Conservation (phyloP, 2,329 filamentous ascomycete species). For the Metarhizium robertsii region DNA sequence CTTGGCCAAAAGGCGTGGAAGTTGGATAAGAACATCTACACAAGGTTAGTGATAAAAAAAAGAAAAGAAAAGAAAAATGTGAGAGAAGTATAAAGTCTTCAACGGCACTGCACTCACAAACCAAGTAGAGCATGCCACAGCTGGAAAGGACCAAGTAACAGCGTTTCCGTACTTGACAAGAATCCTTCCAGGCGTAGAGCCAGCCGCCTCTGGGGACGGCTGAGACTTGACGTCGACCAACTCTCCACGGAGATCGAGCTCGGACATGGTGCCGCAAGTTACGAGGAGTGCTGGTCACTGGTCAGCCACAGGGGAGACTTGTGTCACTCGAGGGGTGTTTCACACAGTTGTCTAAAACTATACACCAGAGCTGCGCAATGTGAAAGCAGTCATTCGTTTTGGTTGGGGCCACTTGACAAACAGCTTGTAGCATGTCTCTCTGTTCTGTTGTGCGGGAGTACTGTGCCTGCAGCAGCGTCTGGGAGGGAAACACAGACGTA, state of each 20-base stretch:
- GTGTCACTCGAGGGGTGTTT: not conserved
- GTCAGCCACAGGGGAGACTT: not conserved
- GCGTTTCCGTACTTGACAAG: conserved; percentile 24
- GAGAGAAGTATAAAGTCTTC: no score
- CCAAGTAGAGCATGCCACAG: conserved; percentile 33
- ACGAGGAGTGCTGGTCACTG: conserved; percentile 24
- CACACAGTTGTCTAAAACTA: conserved; percentile 35
- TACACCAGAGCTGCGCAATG: conserved; percentile 37
- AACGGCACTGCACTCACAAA: conserved; percentile 27
- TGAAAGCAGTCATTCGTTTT: conserved; percentile 33
- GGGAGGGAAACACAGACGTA: conserved; percentile 27
- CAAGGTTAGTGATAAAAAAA: conserved; percentile 4
- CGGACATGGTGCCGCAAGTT: conserved; percentile 30
- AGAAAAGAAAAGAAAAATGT: not conserved
- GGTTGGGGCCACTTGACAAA: conserved; percentile 28
- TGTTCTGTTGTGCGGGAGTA: conserved; percentile 28
- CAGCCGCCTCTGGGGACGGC: conserved; percentile 14
- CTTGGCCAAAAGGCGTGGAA: conserved; percentile 34
- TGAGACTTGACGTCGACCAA: conserved; percentile 20
- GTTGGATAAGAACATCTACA: conserved; percentile 28
- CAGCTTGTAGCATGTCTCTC: conserved; percentile 37
- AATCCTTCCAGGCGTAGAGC: conserved; percentile 16
- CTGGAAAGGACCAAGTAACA: conserved; percentile 28
- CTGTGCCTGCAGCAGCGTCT: conserved; percentile 33
- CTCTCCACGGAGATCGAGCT: conserved; percentile 23